Percentiles rank a stretch among this genome's conserved stretches.
Conservation (phyloP, 2,329 filamentous ascomycete genomes). For the Boeremia exigua region DNA sequence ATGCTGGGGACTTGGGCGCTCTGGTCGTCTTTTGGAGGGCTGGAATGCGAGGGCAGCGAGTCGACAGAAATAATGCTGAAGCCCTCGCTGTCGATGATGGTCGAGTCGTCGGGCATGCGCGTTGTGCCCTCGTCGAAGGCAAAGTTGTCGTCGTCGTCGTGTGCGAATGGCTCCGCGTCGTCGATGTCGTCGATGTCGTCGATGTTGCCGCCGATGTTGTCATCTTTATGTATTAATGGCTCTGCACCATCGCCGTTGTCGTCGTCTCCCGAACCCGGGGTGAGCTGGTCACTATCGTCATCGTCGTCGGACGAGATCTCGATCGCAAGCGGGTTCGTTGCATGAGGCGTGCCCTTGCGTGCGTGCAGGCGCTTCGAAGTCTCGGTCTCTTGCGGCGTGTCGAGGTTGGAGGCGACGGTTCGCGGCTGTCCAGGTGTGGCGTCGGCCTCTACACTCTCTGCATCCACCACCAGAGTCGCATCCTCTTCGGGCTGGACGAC, state of each 20-base stretch:
- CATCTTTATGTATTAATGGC: too few species aligned
- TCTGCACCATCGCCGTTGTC: neutral
- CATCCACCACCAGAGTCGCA: conserved; percentile 16
- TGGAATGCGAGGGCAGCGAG: conserved; percentile 50
- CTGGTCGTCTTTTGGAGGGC: conserved; percentile 26
- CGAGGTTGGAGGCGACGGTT: conserved; percentile 8
- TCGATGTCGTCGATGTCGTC: neutral
- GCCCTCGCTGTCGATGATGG: conserved; percentile 56
- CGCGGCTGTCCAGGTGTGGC: conserved; percentile 15
- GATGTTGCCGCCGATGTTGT: too few species aligned
- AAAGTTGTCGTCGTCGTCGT: conserved; percentile 29
- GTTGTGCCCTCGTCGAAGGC: conserved; percentile 42
- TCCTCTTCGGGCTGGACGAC: conserved; percentile 33
- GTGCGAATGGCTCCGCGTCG: conserved; percentile 12
- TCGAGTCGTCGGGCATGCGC: conserved; percentile 51
- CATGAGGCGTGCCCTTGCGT: conserved; percentile 39
- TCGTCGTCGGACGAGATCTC: conserved; percentile 32
- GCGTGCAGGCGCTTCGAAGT: conserved; percentile 23
- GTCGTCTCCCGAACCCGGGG: conserved; percentile 35
- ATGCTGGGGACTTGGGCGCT: conserved; percentile 12
- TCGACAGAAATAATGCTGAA: conserved; percentile 60
- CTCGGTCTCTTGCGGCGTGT: conserved; percentile 12
- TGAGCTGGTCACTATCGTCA: conserved; percentile 28
- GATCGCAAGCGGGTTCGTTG: conserved; percentile 24
- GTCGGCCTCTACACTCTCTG: neutral